Percentiles rank a stretch among this genome's conserved stretches.
phyloP scores from a whole-genome alignment of 2,329 filamentous ascomycete genomes.

The Colletotrichum aenigma region DNA sequence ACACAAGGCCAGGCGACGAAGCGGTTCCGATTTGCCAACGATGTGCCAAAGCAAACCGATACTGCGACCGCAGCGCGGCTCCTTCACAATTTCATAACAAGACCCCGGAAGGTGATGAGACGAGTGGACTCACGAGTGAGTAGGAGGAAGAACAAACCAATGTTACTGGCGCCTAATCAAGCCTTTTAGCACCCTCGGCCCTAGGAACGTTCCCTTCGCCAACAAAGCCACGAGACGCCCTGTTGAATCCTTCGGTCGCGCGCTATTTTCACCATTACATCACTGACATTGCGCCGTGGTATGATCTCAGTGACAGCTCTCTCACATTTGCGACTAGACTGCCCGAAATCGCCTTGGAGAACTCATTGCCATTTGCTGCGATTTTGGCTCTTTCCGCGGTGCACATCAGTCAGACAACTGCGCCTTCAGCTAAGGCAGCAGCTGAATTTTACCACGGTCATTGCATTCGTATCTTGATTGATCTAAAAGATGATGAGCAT shows the following conservation, averaged over 20 bases:
- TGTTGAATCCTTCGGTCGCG: slow-evolving; percentile 34
- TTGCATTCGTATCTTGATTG: slow-evolving; percentile 43
- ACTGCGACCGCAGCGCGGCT: slow-evolving; percentile 35
- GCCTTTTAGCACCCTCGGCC: not conserved
- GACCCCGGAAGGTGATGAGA: not conserved
- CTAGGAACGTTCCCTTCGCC: not conserved
- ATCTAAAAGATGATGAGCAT: slow-evolving; percentile 29
- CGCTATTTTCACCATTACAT: slow-evolving; percentile 45
- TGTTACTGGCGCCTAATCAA: not conserved
- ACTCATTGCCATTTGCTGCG: slow-evolving; percentile 46
- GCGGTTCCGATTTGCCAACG: slow-evolving; percentile 33
- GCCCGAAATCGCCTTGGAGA: slow-evolving; percentile 39
- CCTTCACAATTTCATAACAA: not conserved
- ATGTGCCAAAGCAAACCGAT: slow-evolving; percentile 33
- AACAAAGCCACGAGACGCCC: slow-evolving; percentile 28
- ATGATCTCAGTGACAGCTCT: slow-evolving; percentile 47
- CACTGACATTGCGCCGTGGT: slow-evolving; percentile 45
- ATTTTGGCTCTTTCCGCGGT: slow-evolving; percentile 49
- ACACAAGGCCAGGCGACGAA: slow-evolving; percentile 32
- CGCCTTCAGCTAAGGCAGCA: slow-evolving; percentile 25
- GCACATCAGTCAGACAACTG: slow-evolving; percentile 37
- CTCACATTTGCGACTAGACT: slow-evolving; percentile 39
- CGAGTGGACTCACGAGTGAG: not conserved
- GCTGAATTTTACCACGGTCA: slow-evolving; percentile 44
- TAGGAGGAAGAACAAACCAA: not conserved